These are phyloP conservation scores for Agrocybe pediades DNA, from an alignment of 768 basidiomycete species.

Conservation along the genomic window DNA sequence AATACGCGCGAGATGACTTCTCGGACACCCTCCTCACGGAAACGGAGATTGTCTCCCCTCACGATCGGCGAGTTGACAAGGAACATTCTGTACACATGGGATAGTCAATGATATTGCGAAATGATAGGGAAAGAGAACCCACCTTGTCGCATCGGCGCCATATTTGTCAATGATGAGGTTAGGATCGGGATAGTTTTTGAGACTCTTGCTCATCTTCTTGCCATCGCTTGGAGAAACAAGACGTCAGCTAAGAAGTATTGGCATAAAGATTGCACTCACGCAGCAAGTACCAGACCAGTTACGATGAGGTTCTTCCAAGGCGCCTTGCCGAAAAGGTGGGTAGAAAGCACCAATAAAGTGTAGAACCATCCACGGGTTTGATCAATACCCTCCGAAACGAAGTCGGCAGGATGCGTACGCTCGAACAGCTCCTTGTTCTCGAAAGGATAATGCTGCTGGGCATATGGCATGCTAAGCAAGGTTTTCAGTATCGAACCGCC, in stretches of 20 bases:
- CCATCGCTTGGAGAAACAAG: constrained; percentile 69
- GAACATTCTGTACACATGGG: constrained; percentile 71
- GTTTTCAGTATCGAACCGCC: constrained; percentile 4
- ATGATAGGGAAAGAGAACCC: constrained; percentile 8
- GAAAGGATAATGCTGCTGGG: constrained; percentile 96
- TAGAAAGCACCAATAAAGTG: constrained; percentile 93
- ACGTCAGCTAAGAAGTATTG: constrained; percentile 5
- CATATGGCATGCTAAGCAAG: constrained; percentile 89
- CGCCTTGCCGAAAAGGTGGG: constrained; percentile 89
- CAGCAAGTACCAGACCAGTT: constrained; percentile 92
- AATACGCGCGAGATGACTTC: constrained; percentile 97
- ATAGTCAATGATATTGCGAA: neutral
- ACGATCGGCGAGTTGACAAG: constrained; percentile 99
- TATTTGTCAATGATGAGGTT: constrained; percentile 86
- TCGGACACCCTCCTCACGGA: constrained; percentile 97
- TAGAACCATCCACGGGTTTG: constrained; percentile 99
- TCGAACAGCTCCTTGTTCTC: constrained; percentile 93
- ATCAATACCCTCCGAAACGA: constrained; percentile 97
- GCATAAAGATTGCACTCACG: constrained; percentile 50
- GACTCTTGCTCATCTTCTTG: constrained; percentile 99
- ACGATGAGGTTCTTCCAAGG: constrained; percentile 99
- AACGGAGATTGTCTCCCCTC: constrained; percentile 94
- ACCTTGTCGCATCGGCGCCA: constrained; percentile 96
- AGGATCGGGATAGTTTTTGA: constrained; percentile 97
- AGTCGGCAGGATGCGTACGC: constrained; percentile 88